Conservation (phyloP, 305 asterid genomes). For the Fraxinus latifolia region DNA sequence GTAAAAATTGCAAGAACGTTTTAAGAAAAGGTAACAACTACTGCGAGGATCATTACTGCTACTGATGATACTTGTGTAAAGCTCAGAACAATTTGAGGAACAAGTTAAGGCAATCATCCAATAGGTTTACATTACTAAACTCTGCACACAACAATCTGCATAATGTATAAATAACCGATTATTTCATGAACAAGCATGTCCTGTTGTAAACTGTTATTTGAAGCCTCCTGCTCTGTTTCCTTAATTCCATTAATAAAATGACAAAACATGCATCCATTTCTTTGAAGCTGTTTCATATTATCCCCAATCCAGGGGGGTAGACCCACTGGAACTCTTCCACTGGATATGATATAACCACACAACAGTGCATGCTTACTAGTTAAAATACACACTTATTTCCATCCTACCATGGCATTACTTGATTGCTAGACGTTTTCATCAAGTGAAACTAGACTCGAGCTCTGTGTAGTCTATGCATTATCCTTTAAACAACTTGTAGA, state of each 20-base stretch:
- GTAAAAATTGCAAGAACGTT: conserved; percentile 16
- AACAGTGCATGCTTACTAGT: background rate
- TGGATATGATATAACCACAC: background rate
- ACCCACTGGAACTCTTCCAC: background rate
- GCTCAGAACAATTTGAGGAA: background rate
- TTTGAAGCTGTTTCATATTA: background rate
- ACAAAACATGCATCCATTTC: background rate
- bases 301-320: no score
- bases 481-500: background rate
- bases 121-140: background rate
- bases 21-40: background rate
- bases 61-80: background rate
- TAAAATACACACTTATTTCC: background rate
- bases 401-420: background rate
- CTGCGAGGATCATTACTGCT: background rate
- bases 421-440: background rate
- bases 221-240: background rate
- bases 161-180: background rate
- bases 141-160: background rate
- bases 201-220: background rate
- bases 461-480: background rate
- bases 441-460: background rate
- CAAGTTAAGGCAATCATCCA: background rate
- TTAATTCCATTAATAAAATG: background rate
- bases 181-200: background rate